Evolutionary conservation across 2,329 filamentous ascomycete species (phyloP), one percentile per base, ranked within the genome.

Genomic region (Aspergillus sclerotialis): DNA sequence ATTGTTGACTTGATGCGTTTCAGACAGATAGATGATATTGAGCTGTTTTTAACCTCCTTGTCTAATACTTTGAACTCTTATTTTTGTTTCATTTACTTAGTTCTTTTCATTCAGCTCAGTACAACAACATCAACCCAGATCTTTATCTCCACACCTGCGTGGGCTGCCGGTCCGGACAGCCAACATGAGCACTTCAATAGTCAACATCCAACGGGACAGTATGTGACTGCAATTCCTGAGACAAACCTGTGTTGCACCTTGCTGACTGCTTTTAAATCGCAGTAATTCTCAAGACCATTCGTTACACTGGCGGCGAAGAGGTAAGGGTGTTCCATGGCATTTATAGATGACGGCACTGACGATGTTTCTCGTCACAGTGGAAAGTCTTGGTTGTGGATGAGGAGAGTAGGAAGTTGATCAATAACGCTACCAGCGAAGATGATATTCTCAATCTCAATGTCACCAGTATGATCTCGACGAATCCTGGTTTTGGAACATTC

Each of bases 361-460:
- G 32, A 38, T 40, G 42, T 15, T 18, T 21, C 36, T 40, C 33
- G 30, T 35, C 49, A 34, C 48, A 95, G 88, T 98, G 92, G 92
- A 98, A 96, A 76, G 85, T 95, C 48, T 70, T 98, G 49, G 82
- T 98, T 34, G 72, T 95, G 52, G 92, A 98, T 65, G 80, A 85
- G 48, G 73, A 71, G 37, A 89, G 86, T 58, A 81, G 82, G 60
- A 89, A 83, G 62, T 76, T 98, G 50, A 75, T 98, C 51, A 82
- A 94, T 65, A 94, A 90, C 70, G 84, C 86, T 30, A 78, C 90
- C 58, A 90, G 87, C 54, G 84, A 95, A 69, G 90, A 98, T 76
- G 87, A 95, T 55, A 93, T 98, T 48, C 82, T 98, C 65, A 93
- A 94, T 60, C 80, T 88, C 65, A 94, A 94, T 60, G 85, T 98